Evolutionary conservation across 2,329 filamentous ascomycete species (phyloP).

Genomic region (Helminthosporium solani): DNA sequence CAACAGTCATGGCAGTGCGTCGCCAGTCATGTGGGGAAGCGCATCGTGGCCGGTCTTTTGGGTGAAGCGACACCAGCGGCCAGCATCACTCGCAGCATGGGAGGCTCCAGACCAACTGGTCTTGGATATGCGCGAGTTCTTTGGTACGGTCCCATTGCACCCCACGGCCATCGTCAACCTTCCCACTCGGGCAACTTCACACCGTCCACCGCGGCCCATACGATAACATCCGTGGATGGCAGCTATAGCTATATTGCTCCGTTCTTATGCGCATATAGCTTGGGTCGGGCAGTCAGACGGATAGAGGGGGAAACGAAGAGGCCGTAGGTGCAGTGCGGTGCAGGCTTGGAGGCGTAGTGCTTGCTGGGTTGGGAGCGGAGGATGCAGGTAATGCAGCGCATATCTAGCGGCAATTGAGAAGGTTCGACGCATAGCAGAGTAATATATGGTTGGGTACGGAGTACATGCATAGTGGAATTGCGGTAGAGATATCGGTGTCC

Average conservation of each 20-base stretch:
- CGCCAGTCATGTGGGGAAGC: slow-evolving; percentile 43
- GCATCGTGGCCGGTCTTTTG: slow-evolving; percentile 41
- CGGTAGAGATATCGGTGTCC: slow-evolving; percentile 6
- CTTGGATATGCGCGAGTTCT: slow-evolving; percentile 45
- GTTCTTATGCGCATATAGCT: slow-evolving; percentile 26
- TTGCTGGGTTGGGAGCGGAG: slow-evolving; percentile 6
- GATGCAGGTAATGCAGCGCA: slow-evolving; percentile 11
- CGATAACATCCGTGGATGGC: slow-evolving; percentile 32
- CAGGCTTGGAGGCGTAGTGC: slow-evolving; percentile 1
- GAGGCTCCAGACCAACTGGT: slow-evolving; percentile 45
- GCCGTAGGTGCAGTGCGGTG: slow-evolving; percentile 6
- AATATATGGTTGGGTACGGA: slow-evolving; percentile 25
- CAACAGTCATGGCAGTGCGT: slow-evolving; percentile 15
- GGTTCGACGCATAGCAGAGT: slow-evolving; percentile 1
- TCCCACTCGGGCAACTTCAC: slow-evolving; percentile 23
- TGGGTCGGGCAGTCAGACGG: slow-evolving; percentile 8
- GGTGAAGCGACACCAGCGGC: slow-evolving; percentile 39
- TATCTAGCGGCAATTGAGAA: slow-evolving; percentile 5
- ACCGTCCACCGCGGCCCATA: neutral
- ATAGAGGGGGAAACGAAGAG: neutral
- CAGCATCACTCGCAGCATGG: slow-evolving; percentile 41
- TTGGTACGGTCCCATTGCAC: slow-evolving; percentile 21
- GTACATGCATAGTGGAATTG: neutral
- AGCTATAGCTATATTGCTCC: slow-evolving; percentile 35
- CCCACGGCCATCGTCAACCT: slow-evolving; percentile 16